A percentile compares a stretch with the other conserved stretches of the same genome.
Conservation (phyloP, 164 flowering plant species). For the Paratinospora sagittata region DNA sequence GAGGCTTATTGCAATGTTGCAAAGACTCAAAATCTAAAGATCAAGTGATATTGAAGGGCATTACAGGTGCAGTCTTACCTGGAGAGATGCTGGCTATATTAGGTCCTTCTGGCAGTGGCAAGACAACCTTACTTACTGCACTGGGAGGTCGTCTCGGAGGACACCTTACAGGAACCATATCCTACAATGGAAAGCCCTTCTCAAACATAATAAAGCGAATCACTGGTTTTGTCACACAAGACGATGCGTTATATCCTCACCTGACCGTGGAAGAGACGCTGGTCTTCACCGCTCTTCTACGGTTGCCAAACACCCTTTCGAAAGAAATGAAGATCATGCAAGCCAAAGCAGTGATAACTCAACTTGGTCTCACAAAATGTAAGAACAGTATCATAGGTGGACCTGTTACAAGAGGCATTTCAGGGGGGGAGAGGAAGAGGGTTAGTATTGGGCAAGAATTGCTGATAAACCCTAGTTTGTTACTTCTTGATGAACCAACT, state of each 20-base stretch:
- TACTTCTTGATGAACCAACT: conserved; percentile 14
- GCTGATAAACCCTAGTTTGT: conserved; percentile 11
- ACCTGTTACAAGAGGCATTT: conserved; percentile 6
- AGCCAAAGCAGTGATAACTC: conserved; percentile 9
- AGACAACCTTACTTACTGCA: conserved; percentile 10
- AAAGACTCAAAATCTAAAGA: not conserved
- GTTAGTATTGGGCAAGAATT: conserved; percentile 15
- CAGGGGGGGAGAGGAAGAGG: conserved; percentile 17
- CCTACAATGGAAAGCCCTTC: conserved; percentile 6
- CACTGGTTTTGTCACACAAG: conserved; percentile 17
- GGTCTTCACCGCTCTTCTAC: conserved; percentile 10
- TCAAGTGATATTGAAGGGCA: conserved; percentile 3
- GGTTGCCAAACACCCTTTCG: conserved; percentile 6
- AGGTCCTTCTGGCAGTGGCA: conserved; percentile 14
- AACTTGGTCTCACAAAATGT: conserved; percentile 10
- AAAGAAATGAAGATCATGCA: not conserved
- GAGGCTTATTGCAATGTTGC: not conserved
- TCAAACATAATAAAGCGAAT: conserved; percentile 3
- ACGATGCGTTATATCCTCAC: conserved; percentile 15
- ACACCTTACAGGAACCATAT: not conserved
- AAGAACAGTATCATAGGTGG: conserved; percentile 11
- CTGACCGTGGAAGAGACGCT: conserved; percentile 15
- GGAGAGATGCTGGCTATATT: conserved; percentile 13
- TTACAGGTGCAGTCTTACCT: conserved; percentile 5
- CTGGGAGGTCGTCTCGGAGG: conserved; percentile 10